A percentile compares a stretch with the other conserved stretches of the same genome.
These are phyloP conservation scores for Russula compacta DNA, from an alignment of 768 basidiomycete species.

Conservation along the genomic window DNA sequence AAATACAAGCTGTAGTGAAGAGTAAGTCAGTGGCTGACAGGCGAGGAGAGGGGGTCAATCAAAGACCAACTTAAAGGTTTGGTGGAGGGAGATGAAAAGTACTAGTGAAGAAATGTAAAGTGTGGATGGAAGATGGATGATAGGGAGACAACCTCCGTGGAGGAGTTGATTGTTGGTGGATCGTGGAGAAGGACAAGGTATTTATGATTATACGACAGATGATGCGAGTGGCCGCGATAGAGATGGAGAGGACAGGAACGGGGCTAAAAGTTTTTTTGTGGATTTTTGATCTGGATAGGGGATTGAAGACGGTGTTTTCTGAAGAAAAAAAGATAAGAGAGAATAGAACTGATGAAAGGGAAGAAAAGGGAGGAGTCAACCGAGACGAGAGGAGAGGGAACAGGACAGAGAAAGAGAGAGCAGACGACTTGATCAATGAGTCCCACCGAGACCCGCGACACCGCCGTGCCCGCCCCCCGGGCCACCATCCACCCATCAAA, in stretches of 20 bases:
- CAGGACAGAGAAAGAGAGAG: conserved; percentile 20
- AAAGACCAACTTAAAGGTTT: conserved; percentile 5
- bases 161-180: conserved; percentile 11
- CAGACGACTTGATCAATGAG: conserved; percentile 10
- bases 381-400: conserved; percentile 13
- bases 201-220: conserved; percentile 12
- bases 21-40: conserved; percentile 11
- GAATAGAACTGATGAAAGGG: conserved; percentile 18
- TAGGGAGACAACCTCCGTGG: conserved; percentile 11
- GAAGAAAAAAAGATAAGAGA: conserved; percentile 11
- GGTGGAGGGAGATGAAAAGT: conserved; percentile 4
- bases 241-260: conserved; percentile 1
- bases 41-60: background rate
- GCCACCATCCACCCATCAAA: background rate
- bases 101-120: conserved; percentile 19
- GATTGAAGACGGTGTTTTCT: background rate
- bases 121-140: conserved; percentile 6
- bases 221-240: conserved; percentile 16
- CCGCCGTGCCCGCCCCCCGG: background rate
- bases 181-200: conserved; percentile 13
- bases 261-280: conserved; percentile 5
- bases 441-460: background rate
- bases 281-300: background rate
- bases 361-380: conserved; percentile 21
- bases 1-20: conserved; percentile 28